Percentiles rank a stretch among this genome's conserved stretches.
Conservation (phyloP, 495 filamentous ascomycete species). For the Annulohypoxylon bovei region DNA sequence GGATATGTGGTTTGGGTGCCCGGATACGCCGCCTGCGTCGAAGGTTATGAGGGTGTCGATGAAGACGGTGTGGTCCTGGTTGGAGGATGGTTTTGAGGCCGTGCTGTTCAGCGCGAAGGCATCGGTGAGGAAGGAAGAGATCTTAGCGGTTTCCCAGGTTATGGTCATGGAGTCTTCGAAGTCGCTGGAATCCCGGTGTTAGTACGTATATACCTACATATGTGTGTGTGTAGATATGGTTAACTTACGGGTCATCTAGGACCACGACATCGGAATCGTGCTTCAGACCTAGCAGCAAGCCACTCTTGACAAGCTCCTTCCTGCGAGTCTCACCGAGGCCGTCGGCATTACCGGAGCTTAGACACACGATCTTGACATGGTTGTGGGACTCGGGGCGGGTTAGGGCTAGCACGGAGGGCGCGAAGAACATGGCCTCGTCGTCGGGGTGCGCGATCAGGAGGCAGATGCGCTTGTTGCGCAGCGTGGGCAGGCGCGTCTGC, state of each 20-base stretch:
- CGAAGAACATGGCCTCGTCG: conserved; percentile 99
- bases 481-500: conserved; percentile 68
- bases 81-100: conserved; percentile 35
- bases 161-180: conserved; percentile 89
- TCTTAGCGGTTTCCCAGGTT: conserved; percentile 74
- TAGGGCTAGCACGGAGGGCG: conserved; percentile 83
- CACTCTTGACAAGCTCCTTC: conserved; percentile 83
- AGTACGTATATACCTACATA: neutral
- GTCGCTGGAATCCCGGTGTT: conserved; percentile 52
- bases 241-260: conserved; percentile 71
- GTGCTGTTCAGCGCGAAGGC: conserved; percentile 73
- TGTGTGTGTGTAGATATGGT: conserved; percentile 12
- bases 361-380: conserved; percentile 90
- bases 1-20: conserved; percentile 90
- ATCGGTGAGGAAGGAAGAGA: conserved; percentile 72
- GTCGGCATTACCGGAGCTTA: conserved; percentile 90
- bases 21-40: conserved; percentile 79
- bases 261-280: conserved; percentile 79
- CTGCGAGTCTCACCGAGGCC: conserved; percentile 84
- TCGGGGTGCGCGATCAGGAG: conserved; percentile 97
- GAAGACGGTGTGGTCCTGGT: conserved; percentile 59
- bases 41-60: conserved; percentile 92
- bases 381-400: conserved; percentile 79
- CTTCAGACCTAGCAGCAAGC: conserved; percentile 76
- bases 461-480: conserved; percentile 82